These are phyloP conservation scores for Phtheirospermum japonicum DNA, from an alignment of 257 asterid species.

Conservation along the genomic window DNA sequence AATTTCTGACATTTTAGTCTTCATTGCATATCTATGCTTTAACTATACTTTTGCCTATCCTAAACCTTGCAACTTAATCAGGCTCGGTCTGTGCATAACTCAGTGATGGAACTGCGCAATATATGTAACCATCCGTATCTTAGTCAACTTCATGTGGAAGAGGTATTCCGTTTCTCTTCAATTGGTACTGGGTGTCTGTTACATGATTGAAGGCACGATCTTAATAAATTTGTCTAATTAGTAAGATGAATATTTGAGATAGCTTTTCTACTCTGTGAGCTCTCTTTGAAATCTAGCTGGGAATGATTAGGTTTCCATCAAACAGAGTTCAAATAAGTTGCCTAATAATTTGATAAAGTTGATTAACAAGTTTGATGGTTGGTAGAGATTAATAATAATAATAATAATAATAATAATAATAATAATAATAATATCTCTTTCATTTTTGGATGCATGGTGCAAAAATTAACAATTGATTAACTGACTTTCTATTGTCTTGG, in stretches of 20 bases:
- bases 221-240: slow-evolving; percentile 13
- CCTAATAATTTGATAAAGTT: background rate
- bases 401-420: no score
- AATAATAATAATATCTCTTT: background rate
- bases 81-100: slow-evolving; percentile 96
- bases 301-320: slow-evolving; percentile 18
- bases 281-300: slow-evolving; percentile 20
- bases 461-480: slow-evolving; percentile 7
- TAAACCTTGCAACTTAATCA: slow-evolving; percentile 33
- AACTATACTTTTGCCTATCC: slow-evolving; percentile 18
- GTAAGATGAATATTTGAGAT: slow-evolving; percentile 11
- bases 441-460: slow-evolving; percentile 13
- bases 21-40: slow-evolving; percentile 16
- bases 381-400: background rate
- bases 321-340: slow-evolving; percentile 8
- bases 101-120: slow-evolving; percentile 98
- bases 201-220: slow-evolving; percentile 4
- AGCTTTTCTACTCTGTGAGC: background rate
- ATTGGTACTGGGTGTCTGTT: slow-evolving; percentile 6
- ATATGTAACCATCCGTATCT: slow-evolving; percentile 99
- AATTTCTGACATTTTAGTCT: slow-evolving; percentile 11
- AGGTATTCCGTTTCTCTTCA: slow-evolving; percentile 52
- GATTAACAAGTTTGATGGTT: slow-evolving; percentile 21
- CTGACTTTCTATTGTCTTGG: slow-evolving; percentile 19
- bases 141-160: slow-evolving; percentile 97